Conservation (phyloP, 1,284 basidiomycete species). For the Microbotryomycetes sp. region DNA sequence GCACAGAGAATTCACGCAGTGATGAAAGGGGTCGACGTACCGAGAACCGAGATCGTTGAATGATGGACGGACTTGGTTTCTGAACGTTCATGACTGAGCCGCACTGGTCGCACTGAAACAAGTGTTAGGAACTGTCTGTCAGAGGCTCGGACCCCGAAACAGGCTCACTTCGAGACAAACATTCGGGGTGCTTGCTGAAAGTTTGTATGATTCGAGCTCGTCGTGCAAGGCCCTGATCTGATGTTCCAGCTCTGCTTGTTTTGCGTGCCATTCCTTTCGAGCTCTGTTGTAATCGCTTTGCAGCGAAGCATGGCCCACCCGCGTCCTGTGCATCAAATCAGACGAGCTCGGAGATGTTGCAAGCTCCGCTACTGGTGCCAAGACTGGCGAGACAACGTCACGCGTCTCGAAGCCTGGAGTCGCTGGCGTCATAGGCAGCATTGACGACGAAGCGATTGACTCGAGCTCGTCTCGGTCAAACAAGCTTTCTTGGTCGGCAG, state of each 20-base stretch:
- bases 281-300: slow-evolving; percentile 9
- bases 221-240: slow-evolving; percentile 10
- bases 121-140: too few species aligned
- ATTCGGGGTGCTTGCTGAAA: too few species aligned
- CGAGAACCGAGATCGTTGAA: slow-evolving; percentile 8
- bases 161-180: too few species aligned
- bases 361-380: background rate
- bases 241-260: slow-evolving; percentile 15
- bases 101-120: slow-evolving; percentile 3
- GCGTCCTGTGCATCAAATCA: background rate
- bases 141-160: too few species aligned
- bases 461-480: background rate
- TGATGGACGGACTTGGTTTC: background rate
- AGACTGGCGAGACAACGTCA: background rate
- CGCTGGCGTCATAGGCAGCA: slow-evolving; percentile 8
- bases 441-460: background rate
- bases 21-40: background rate
- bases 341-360: slow-evolving; percentile 1
- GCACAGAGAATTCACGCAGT: too few species aligned
- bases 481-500: background rate
- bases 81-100: background rate
- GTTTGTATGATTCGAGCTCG: too few species aligned
- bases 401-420: slow-evolving; percentile 10
- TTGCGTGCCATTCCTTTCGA: slow-evolving; percentile 6
- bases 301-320: slow-evolving; percentile 6